phyloP scores from a whole-genome alignment of 352 stramenopile species.

The Globisporangium yorkense region DNA sequence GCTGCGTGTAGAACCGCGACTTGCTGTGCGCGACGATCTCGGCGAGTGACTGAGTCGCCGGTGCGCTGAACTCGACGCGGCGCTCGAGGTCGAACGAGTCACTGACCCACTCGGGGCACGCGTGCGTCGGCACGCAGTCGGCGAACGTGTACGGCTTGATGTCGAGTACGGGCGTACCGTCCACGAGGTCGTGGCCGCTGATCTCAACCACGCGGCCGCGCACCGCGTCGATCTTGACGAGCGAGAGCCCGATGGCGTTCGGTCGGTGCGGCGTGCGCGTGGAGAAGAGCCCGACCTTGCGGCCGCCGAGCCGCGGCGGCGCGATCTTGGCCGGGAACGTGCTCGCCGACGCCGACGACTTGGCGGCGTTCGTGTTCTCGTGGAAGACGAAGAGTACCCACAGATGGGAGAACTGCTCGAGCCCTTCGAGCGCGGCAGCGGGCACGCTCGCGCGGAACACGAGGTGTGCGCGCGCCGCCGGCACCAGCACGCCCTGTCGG shows the following conservation, averaged over 20 bases:
- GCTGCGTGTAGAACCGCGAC: constrained; percentile 59
- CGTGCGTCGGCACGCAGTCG: constrained; percentile 52
- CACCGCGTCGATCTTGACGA: constrained; percentile 89
- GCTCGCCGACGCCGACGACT: constrained; percentile 14
- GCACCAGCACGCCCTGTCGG: constrained; percentile 70
- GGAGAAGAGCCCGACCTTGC: constrained; percentile 93
- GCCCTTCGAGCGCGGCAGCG: constrained; percentile 60
- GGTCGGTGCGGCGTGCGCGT: constrained; percentile 95
- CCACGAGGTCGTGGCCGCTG: constrained; percentile 91
- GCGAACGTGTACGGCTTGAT: constrained; percentile 97
- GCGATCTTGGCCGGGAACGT: constrained; percentile 82
- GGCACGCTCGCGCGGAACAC: constrained; percentile 73
- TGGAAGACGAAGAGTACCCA: constrained; percentile 92
- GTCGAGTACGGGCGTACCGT: constrained; percentile 97
- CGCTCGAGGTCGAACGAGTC: constrained; percentile 42
- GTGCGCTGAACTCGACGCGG: constrained; percentile 44
- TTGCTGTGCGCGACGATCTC: constrained; percentile 34
- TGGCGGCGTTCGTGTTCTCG: constrained; percentile 84
- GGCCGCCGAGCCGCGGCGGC: constrained; percentile 56
- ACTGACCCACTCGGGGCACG: constrained; percentile 66
- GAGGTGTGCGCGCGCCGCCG: constrained; percentile 57
- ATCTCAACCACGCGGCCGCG: constrained; percentile 83
- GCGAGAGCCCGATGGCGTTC: constrained; percentile 92
- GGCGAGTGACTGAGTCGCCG: constrained; percentile 33
- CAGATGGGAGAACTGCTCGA: constrained; percentile 85